phyloP scores from a whole-genome alignment of 2,329 filamentous ascomycete genomes.

The Gaeumannomyces tritici region DNA sequence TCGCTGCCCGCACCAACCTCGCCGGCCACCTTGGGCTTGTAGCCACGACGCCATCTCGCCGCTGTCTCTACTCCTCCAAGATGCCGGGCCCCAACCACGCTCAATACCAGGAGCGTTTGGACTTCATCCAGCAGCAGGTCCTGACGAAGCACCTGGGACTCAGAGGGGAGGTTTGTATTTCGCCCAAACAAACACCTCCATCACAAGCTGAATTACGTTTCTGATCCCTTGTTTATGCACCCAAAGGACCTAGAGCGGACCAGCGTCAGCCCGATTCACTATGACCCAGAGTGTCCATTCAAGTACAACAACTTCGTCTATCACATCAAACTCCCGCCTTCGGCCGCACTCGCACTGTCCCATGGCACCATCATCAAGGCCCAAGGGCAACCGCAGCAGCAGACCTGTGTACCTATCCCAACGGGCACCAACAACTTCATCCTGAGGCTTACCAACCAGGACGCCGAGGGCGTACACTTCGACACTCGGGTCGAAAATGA shows the following conservation, averaged over 20 bases:
- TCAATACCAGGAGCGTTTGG: too few species aligned
- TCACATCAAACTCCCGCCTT: constrained; percentile 11
- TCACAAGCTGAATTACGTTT: too few species aligned
- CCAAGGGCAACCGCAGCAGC: too few species aligned
- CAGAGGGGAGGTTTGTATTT: too few species aligned
- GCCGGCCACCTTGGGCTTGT: background rate
- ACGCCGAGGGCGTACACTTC: constrained; percentile 19
- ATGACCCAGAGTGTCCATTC: constrained; percentile 21
- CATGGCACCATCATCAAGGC: background rate
- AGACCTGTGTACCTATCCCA: constrained; percentile 17
- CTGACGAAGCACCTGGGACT: too few species aligned
- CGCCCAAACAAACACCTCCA: too few species aligned
- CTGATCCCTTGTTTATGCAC: too few species aligned
- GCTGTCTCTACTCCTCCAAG: too few species aligned
- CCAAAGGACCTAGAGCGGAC: too few species aligned
- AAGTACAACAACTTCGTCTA: constrained; percentile 26
- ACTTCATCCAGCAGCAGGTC: too few species aligned
- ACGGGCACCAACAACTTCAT: constrained; percentile 17
- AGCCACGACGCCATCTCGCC: background rate
- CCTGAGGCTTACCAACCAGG: constrained; percentile 20
- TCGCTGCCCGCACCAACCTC: background rate
- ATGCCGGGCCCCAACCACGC: too few species aligned
- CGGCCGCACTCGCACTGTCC: background rate
- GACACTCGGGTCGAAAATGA: constrained; percentile 20
- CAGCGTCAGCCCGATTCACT: constrained; percentile 14